Conservation (phyloP, 164 flowering plant species). For the Chloranthus sessilifolius region DNA sequence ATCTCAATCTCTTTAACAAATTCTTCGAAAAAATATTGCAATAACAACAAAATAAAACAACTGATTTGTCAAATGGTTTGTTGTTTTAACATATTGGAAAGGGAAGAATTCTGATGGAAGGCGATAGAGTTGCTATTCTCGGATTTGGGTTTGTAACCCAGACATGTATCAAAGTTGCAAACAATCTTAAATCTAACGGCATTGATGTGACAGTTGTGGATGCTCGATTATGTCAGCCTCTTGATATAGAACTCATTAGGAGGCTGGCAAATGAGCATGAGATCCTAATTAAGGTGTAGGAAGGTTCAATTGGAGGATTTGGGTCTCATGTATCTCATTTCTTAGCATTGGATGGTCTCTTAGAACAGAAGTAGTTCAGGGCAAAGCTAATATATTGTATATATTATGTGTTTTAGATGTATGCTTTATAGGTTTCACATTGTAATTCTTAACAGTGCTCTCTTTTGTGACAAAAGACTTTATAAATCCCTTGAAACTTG, state of each 20-base stretch:
- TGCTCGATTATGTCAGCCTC: conserved; percentile 90
- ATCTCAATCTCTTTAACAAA: no score
- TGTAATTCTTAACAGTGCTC: no score
- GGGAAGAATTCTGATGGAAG: conserved; percentile 77
- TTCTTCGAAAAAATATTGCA: no score
- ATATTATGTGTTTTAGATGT: no score
- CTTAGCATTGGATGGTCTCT: conserved; percentile 54
- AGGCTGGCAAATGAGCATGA: conserved; percentile 72
- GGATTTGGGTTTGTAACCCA: conserved; percentile 80
- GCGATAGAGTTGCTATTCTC: conserved; percentile 68
- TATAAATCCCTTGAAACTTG: no score
- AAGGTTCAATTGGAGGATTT: conserved; percentile 90
- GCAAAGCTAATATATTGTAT: no score
- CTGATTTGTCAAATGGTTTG: background rate
- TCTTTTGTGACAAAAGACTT: no score
- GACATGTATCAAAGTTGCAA: conserved; percentile 62
- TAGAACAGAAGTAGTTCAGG: no score
- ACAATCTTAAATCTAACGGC: conserved; percentile 34
- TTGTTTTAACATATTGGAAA: conserved; percentile 58
- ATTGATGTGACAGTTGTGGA: conserved; percentile 63
- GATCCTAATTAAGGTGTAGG: conserved; percentile 68
- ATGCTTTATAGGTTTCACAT: no score
- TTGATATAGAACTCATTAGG: conserved; percentile 63
- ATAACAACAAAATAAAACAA: no score
- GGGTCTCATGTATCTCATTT: conserved; percentile 81